Evolutionary conservation across 164 flowering plant genomes (phyloP), one percentile per base, ranked within the genome.

Genomic region (Cinnamomum chago): DNA sequence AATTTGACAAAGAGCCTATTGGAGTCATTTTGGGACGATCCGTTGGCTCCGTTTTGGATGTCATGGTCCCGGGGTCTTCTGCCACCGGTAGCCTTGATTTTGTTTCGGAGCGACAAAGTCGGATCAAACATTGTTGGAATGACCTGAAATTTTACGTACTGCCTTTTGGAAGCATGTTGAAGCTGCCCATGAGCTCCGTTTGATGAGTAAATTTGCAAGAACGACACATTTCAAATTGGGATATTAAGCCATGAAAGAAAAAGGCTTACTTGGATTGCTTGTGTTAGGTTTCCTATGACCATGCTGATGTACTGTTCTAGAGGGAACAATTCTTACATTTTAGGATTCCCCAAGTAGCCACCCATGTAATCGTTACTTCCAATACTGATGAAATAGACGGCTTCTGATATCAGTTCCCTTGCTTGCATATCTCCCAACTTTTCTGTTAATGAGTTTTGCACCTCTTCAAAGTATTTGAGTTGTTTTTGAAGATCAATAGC

Each of bases 291-390:
- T n/a, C 87, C 87, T 15, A 86, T 81, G 11, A 89, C 92, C 85
- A 86, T 81, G 13, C 77, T 80, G 9, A 87, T 82, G 55, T 75
- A 87, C 13, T 71, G 73, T 69, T 86, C 79, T 2, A 85, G 86
- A 15, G 27, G 70, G 65, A 82, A 77, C 2, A 35, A 20, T 67
- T 83, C 75, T 40, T 78, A 84, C 85, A 79, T 83, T 67, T 74
- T 72, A 3, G 86, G 85, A 68, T 74, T 84, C 4, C 84, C 87
- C 6, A 89, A 28, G 72, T 86, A 89, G 50, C 88, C 87, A 33
- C 82, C 86, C 83, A 87, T 75, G 28, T 87, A 89, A 71, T 87
- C 92, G 52, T 87, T 89, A 74, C 88, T 84, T 74, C 90, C 92
- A 0, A 87, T 82, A 62, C 89, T 87, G 58, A 89, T 69, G 80